Base-by-base conservation (phyloP, 73 alveolate genomes). In the Paramecium primaurelia region DNA sequence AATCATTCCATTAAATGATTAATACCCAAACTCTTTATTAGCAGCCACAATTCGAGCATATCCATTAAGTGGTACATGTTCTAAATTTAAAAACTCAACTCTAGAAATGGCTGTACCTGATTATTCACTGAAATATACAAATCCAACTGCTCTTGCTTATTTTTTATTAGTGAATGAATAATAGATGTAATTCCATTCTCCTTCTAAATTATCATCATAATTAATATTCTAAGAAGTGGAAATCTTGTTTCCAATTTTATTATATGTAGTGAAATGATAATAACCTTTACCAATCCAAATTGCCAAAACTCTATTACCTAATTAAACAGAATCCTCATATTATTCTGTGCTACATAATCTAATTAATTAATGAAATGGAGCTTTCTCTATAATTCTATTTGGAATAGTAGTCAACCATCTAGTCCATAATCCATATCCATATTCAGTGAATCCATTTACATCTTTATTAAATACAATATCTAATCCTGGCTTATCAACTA, bases 341-440 rank as follows among this genome's bases (percentile, higher is more conserved):
- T 80, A 38, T 22, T 80, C 71, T 0, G 91, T 80, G 14, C 58
- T 80, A 14, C 45, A n/a, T 47, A 80, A 80, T 80, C 91, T 80
- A 26, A 80, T 80, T 34, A 80, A 80, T 45, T 80, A 36, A 25
- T 80, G 71, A 28, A 45, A 42, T 44, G 91, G 91, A 10, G 91
- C 71, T 20, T 80, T 80, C 8, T 80, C 91, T 40, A 42, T 2
- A 80, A 80, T 64, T 80, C 91, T 80, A 7, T 44, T 7, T 20
- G 91, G 91, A 47, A 49, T 80, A 6, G 91, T 80, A 12, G 58
- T 80, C 49, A 80, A 80, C 91, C 91, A 80, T 80, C 91, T 80
- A 10, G 91, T 80, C 91, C 91, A 80, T 22, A 80, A 80, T 12
- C 91, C 91, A 80, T 80, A 80, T 11, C 77, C 91, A 80, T 80